Base-by-base conservation (phyloP, 306 rosid genomes). In the Canavalia gladiata region DNA sequence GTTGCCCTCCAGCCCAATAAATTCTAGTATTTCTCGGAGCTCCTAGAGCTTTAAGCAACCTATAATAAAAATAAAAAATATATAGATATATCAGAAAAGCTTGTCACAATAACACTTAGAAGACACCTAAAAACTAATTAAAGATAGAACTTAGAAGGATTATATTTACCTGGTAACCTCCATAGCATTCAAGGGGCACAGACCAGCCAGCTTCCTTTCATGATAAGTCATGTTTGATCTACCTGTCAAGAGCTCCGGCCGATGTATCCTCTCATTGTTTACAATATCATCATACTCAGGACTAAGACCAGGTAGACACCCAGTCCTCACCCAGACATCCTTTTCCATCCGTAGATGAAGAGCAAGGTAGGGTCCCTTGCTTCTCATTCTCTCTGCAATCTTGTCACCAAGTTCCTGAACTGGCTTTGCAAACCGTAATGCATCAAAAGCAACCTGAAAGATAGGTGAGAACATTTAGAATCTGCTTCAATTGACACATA, bases 311-410 rank as follows among this genome's bases (percentile, higher is more conserved):
- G 99, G 99, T 76, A 95, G 84, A 84, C 98, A 95, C 65, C 99
- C 99, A 2, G 99, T 95, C 85, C 99, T 95, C 60, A 95, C 97
- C 99, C 99, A 95, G 1, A 95, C 99, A 31, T 95, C 99, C 86
- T 90, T 95, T 85, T 95, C 99, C 98, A 95, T 95, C 77, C 99
- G 76, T 28, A 95, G 82, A 86, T 95, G 99, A 72, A 95, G 90
- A 13, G 97, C 97, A 68, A 95, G 88, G 87, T 93, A 95, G 0
- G 98, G 98, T 31, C 99, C 99, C 80, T 89, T 89, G 83, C 84
- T 91, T 60, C 84, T 78, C 94, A 95, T 95, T 81, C 96, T 89
- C 83, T 89, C 94, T 0, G 96, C 92, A 74, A 95, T 85, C 84
- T 86, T 88, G 87, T 88, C 85, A 37, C 99, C 98, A 11, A 95